Conservation (phyloP, 1,139 yeast species). For the Candida freyschussii region DNA sequence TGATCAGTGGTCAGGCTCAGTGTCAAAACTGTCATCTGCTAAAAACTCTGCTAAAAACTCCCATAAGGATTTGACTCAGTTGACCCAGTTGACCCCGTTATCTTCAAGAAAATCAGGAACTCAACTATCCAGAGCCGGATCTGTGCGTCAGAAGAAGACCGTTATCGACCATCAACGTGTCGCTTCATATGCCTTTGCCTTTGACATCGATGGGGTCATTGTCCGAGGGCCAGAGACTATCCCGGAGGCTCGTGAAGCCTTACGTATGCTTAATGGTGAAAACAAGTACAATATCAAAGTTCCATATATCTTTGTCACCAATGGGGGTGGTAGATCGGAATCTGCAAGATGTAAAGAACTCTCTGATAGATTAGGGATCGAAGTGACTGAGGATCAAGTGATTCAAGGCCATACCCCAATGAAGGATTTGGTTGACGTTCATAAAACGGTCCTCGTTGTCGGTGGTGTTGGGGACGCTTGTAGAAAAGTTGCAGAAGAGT, state of each 20-base stretch:
- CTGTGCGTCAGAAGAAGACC: conserved; percentile 44
- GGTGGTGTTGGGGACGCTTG: conserved; percentile 87
- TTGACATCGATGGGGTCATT: conserved; percentile 82
- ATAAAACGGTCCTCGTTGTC: conserved; percentile 70
- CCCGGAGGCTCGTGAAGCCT: conserved; percentile 70
- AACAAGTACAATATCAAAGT: conserved; percentile 74
- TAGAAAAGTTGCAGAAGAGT: conserved; percentile 69
- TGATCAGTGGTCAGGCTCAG: conserved; percentile 52
- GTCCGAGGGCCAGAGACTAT: conserved; percentile 76
- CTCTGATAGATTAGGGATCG: conserved; percentile 51
- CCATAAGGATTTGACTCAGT: conserved; percentile 37
- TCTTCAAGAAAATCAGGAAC: conserved; percentile 11
- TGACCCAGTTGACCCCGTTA: conserved; percentile 15
- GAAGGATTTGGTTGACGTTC: conserved; percentile 65
- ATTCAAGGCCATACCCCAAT: conserved; percentile 90
- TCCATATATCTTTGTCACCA: conserved; percentile 83
- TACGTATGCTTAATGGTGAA: conserved; percentile 65
- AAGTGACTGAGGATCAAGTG: conserved; percentile 68
- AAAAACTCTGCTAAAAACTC: conserved; percentile 30
- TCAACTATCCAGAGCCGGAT: conserved; percentile 41
- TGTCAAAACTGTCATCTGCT: conserved; percentile 16
- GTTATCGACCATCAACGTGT: conserved; percentile 65
- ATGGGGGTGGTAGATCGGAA: conserved; percentile 87
- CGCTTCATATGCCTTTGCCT: conserved; percentile 82
- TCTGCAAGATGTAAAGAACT: conserved; percentile 64